A percentile compares a stretch with the other conserved stretches of the same genome.
Evolutionary conservation across 768 basidiomycete genomes (phyloP).

Genomic region (Panellus pusillus): DNA sequence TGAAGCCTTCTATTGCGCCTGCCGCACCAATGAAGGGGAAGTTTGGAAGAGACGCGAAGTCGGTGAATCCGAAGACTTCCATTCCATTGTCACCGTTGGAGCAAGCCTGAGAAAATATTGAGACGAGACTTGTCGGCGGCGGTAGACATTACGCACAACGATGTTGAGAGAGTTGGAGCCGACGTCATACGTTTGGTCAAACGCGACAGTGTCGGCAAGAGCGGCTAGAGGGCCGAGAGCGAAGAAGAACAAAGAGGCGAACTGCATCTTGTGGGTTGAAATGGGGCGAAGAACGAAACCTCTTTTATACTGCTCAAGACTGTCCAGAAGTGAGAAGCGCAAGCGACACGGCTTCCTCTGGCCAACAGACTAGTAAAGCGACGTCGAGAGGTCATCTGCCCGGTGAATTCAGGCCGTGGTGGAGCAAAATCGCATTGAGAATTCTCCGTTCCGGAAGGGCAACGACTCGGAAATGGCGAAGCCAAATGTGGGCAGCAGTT

Average conservation of each 20-base stretch:
- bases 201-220: conserved; percentile 35
- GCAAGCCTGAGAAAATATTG: conserved; percentile 30
- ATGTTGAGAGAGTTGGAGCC: conserved; percentile 35
- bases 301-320: too few relatives aligned
- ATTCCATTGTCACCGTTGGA: conserved; percentile 55
- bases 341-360: too few relatives aligned
- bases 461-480: too few relatives aligned
- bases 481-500: too few relatives aligned
- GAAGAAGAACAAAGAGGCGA: conserved; percentile 25
- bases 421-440: too few relatives aligned
- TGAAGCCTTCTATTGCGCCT: conserved; percentile 48
- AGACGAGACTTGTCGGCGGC: neutral
- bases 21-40: conserved; percentile 65
- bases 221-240: conserved; percentile 25
- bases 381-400: too few relatives aligned
- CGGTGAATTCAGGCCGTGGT: too few relatives aligned
- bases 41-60: conserved; percentile 50
- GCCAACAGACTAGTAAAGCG: too few relatives aligned
- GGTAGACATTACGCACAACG: conserved; percentile 24
- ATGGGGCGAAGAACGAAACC: too few relatives aligned
- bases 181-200: conserved; percentile 54
- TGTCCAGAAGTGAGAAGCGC: too few relatives aligned
- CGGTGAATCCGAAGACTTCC: conserved; percentile 43
- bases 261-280: conserved; percentile 31
- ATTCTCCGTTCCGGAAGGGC: too few relatives aligned